phyloP scores from a whole-genome alignment of 75 land plant species.

The Gnetum montanum region DNA sequence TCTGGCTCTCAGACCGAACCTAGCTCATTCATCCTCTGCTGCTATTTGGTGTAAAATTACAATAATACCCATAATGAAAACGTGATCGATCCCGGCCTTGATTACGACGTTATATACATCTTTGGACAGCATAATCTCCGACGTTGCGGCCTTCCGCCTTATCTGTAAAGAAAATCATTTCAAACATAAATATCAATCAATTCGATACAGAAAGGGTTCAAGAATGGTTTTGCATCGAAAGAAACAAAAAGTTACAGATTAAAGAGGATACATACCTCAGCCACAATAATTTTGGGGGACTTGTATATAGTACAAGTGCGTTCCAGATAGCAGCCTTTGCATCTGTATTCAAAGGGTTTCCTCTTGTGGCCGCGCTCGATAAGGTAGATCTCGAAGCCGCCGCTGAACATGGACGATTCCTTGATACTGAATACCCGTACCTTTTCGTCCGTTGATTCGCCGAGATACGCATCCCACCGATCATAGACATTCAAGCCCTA shows the following conservation, averaged over 20 bases:
- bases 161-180: neutral
- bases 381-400: too few species aligned
- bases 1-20: too few species aligned
- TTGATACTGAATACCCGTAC: neutral
- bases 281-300: neutral
- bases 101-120: neutral
- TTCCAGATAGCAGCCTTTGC: neutral
- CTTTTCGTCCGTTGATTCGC: neutral
- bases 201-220: neutral
- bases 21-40: constrained; percentile 2
- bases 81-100: neutral
- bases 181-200: neutral
- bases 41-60: neutral
- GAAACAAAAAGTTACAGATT: too few species aligned
- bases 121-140: neutral
- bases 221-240: neutral
- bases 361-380: too few species aligned
- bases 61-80: neutral
- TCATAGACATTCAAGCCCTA: neutral
- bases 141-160: neutral
- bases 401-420: neutral
- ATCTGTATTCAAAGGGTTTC: neutral
- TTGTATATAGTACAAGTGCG: neutral
- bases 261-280: neutral
- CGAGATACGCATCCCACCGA: neutral